Evolutionary conservation across 2,329 filamentous ascomycete genomes (phyloP).

Genomic region (Hymenotorrendiella dingleyae): DNA sequence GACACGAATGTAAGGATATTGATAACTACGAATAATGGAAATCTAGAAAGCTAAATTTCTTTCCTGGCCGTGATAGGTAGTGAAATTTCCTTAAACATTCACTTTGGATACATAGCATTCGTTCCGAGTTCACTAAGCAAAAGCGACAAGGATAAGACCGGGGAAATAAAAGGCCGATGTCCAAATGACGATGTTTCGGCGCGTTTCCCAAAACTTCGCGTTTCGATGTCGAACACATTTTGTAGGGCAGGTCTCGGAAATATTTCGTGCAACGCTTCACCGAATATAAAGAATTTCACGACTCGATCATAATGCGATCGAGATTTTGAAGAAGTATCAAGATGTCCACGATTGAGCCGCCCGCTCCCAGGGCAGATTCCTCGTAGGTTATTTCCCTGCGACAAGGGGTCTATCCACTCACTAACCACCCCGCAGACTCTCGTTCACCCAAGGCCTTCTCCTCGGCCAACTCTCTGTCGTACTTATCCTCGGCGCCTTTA

Average conservation of each 20-base stretch:
- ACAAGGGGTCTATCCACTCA: background rate
- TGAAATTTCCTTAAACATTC: too few relatives aligned
- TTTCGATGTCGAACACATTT: background rate
- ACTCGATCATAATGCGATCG: background rate
- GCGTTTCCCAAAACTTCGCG: conserved; percentile 1
- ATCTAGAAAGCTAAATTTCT: conserved; percentile 14
- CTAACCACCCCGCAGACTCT: conserved; percentile 49
- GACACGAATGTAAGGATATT: conserved; percentile 20
- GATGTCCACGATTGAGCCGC: conserved; percentile 17
- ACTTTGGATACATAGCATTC: too few relatives aligned
- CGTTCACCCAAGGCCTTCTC: conserved; percentile 90
- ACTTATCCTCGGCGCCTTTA: conserved; percentile 85
- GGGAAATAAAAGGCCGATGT: background rate
- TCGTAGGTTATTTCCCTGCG: conserved; percentile 32
- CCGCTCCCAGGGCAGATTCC: conserved; percentile 30
- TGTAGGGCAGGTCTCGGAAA: background rate
- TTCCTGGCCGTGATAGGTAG: too few relatives aligned
- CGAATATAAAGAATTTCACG: background rate
- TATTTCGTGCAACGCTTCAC: background rate
- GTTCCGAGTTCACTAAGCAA: too few relatives aligned
- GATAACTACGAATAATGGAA: conserved; percentile 23
- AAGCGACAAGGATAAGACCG: background rate
- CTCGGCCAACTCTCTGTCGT: conserved; percentile 91
- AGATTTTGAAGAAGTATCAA: conserved; percentile 1
- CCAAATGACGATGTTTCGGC: conserved; percentile 3